Percentiles rank a stretch among this genome's conserved stretches.
Conservation (phyloP, 345 rosid species). For the Linum usitatissimum region DNA sequence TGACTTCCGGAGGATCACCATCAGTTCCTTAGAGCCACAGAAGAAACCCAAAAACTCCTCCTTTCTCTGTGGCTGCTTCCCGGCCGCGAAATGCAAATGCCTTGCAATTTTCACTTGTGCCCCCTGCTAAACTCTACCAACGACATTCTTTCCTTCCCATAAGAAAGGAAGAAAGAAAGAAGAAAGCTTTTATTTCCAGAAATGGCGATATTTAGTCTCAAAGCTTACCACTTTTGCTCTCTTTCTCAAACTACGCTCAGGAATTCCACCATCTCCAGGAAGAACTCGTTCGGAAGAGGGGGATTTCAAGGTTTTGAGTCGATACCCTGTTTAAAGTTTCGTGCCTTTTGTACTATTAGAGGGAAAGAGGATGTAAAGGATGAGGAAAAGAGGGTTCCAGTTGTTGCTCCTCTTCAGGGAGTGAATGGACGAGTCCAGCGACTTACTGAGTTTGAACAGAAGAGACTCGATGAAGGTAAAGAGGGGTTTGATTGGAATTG, state of each 20-base stretch:
- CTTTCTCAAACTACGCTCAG: slow-evolving; percentile 22
- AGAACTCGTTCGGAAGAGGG: slow-evolving; percentile 12
- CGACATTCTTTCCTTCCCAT: too few relatives aligned
- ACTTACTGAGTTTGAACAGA: slow-evolving; percentile 26
- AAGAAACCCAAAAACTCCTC: slow-evolving; percentile 1
- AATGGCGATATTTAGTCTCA: slow-evolving; percentile 49
- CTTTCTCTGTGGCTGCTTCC: slow-evolving; percentile 45
- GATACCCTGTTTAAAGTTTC: slow-evolving; percentile 19
- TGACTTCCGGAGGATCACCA: too few relatives aligned
- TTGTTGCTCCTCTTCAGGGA: slow-evolving; percentile 10
- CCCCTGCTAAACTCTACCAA: too few relatives aligned
- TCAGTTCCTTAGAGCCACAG: slow-evolving; percentile 38
- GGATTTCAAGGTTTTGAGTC: slow-evolving; percentile 13
- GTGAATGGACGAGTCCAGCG: slow-evolving; percentile 15
- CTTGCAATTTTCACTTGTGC: neutral
- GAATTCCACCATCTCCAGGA: slow-evolving; percentile 24
- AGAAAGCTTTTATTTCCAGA: neutral
- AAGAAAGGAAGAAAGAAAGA: too few relatives aligned
- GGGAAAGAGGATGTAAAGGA: slow-evolving; percentile 47
- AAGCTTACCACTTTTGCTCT: slow-evolving; percentile 29
- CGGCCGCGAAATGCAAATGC: slow-evolving; percentile 20
- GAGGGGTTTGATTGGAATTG: slow-evolving; percentile 46
- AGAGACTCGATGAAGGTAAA: slow-evolving; percentile 18
- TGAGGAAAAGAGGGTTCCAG: slow-evolving; percentile 16
- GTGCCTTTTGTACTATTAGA: slow-evolving; percentile 44